Base-by-base conservation (phyloP, 352 stramenopile genomes). In the Pythium plurisporium region DNA sequence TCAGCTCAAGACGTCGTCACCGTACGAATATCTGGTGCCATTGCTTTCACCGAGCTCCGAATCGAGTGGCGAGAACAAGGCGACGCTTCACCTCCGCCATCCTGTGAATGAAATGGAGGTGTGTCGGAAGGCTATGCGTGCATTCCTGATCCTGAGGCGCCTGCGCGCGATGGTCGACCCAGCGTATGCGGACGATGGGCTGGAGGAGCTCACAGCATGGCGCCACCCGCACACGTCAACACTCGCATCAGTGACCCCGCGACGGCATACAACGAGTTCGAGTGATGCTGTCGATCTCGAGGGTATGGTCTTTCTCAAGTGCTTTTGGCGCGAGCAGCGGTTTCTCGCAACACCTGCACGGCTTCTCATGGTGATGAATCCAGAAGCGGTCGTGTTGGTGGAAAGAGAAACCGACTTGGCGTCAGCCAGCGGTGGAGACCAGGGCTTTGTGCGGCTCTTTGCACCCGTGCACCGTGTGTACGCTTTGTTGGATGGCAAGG, bases 311-410 rank as follows among this genome's bases (percentile, higher is more conserved):
- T 76, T 71, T 20, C 65, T 91, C 4, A 72, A 68, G 30, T 91
- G 82, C 52, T 76, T 85, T 20, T 91, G 80, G 68, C 73, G 82
- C n/a, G 82, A 91, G 46, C 82, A 91, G 49, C 79, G 82, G 5
- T 91, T 91, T 49, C 29, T 89, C 42, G 64, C 82, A 19, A 75
- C 74, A 11, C 77, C 82, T 1, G 77, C 79, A 4, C 75, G 62
- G 44, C 46, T 91, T 8, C 51, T 85, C 22, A 78, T 91, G 79
- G 69, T 87, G 47, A 60, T 91, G 23, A 91, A 91, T 67, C 75
- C 79, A 2, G 82, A 91, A 53, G 79, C 74, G n/a, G 72, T 87
- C 27, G 77, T 76, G 26, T 68, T 91, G 25, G 74, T 86, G 12
- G 81, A 91, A 64, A 74, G 65, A 25, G 43, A 48, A 19, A 36